phyloP scores from a whole-genome alignment of 176 grass and related monocot genomes.

The Eragrostis nindensis region DNA sequence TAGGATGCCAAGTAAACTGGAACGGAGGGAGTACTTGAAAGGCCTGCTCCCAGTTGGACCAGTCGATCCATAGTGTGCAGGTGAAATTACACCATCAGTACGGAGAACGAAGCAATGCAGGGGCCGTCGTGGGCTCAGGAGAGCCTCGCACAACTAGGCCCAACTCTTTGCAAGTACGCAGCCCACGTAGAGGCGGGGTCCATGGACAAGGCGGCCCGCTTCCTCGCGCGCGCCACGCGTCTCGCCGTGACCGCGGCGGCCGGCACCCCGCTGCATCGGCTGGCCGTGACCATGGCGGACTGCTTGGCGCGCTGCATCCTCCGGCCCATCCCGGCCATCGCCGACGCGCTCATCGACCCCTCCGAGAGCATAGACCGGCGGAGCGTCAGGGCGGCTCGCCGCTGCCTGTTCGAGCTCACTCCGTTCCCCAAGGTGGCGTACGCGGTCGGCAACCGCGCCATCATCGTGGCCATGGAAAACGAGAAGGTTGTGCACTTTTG shows the following conservation, averaged over 20 bases:
- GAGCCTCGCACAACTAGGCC: constrained; percentile 25
- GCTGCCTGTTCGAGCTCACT: constrained; percentile 47
- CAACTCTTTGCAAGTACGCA: constrained; percentile 34
- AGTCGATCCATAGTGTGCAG: not conserved
- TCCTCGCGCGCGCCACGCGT: constrained; percentile 39
- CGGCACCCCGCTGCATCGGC: constrained; percentile 31
- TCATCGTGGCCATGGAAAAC: constrained; percentile 57
- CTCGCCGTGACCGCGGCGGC: not conserved
- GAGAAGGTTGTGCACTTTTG: constrained; percentile 9
- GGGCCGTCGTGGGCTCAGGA: not conserved
- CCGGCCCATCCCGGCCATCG: constrained; percentile 35
- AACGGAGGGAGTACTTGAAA: no score
- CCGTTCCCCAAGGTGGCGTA: constrained; percentile 43
- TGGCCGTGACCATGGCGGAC: constrained; percentile 33
- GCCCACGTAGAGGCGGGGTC: constrained; percentile 27
- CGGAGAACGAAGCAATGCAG: no score
- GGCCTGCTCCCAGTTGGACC: constrained; percentile 20
- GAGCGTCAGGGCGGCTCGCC: constrained; percentile 8
- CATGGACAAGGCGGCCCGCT: constrained; percentile 13
- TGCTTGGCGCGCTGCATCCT: constrained; percentile 31
- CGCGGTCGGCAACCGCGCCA: constrained; percentile 39
- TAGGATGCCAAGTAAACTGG: no score
- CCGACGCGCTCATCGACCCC: constrained; percentile 32
- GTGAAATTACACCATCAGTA: not conserved
- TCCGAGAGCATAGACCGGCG: not conserved